Conservation (phyloP, 805 yeast species). For the Blastobotrys parvus region DNA sequence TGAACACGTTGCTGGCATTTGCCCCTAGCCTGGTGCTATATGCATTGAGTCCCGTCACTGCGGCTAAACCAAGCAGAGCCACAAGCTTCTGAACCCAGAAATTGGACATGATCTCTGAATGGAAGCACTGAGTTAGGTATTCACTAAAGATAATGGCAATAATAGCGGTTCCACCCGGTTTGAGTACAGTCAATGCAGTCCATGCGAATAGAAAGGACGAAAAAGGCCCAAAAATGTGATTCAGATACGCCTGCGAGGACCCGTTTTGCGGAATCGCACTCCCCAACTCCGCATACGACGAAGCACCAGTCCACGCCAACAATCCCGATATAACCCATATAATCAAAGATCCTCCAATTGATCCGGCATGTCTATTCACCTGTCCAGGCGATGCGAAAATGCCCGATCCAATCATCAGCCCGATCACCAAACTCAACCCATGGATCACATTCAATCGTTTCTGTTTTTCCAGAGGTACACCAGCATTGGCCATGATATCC, state of each 20-base stretch:
- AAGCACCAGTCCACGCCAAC: conserved; percentile 37
- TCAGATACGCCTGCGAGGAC: conserved; percentile 33
- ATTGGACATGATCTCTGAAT: conserved; percentile 12
- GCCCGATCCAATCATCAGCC: conserved; percentile 38
- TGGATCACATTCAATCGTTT: conserved; percentile 24
- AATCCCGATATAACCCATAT: conserved; percentile 34
- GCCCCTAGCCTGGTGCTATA: conserved; percentile 27
- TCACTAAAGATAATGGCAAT: conserved; percentile 34
- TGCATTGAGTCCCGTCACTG: conserved; percentile 23
- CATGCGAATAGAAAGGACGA: conserved; percentile 33
- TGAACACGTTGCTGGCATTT: conserved; percentile 25
- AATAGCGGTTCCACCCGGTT: conserved; percentile 35
- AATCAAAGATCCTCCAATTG: conserved; percentile 29
- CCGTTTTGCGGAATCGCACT: conserved; percentile 34
- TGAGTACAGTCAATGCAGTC: conserved; percentile 31
- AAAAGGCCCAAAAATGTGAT: conserved; percentile 29
- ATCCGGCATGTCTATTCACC: conserved; percentile 31
- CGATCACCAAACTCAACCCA: conserved; percentile 33
- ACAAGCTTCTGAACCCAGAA: conserved; percentile 25
- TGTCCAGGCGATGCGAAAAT: conserved; percentile 36
- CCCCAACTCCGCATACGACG: conserved; percentile 35
- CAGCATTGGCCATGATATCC: conserved; percentile 10
- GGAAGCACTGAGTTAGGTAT: conserved; percentile 25
- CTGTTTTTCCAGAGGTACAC: conserved; percentile 23
- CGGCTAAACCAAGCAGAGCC: conserved; percentile 25